Percentiles rank a stretch among this genome's conserved stretches.
These are phyloP conservation scores for Cryptosporidium canis DNA, from an alignment of 169 alveolate species.

Conservation along the genomic window DNA sequence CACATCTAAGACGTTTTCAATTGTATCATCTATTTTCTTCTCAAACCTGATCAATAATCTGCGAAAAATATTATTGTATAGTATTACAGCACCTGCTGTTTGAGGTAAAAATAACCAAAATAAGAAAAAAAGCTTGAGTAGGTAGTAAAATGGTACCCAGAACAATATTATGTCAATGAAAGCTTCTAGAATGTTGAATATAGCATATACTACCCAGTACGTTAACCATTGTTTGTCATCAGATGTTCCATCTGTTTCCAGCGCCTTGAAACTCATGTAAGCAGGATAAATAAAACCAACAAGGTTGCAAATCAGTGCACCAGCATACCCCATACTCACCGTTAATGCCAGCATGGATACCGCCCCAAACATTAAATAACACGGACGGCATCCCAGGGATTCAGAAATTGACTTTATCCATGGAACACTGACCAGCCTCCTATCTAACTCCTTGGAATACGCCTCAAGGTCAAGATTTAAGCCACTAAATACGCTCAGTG, in stretches of 20 bases:
- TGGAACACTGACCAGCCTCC: neutral
- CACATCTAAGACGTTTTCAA: constrained; percentile 74
- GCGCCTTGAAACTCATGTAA: constrained; percentile 87
- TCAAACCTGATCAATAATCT: constrained; percentile 78
- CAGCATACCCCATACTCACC: constrained; percentile 77
- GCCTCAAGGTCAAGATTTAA: constrained; percentile 20
- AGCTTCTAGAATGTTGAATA: constrained; percentile 84
- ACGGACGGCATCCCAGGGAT: constrained; percentile 73
- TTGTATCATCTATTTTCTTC: constrained; percentile 76
- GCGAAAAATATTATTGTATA: constrained; percentile 76
- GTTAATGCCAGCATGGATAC: constrained; percentile 45
- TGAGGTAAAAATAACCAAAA: constrained; percentile 86
- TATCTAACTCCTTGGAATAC: constrained; percentile 41
- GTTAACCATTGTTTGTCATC: constrained; percentile 92
- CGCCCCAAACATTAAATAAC: constrained; percentile 71
- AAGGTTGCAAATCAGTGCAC: constrained; percentile 77
- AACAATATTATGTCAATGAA: constrained; percentile 85
- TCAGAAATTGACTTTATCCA: constrained; percentile 26
- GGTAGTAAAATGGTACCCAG: constrained; percentile 90
- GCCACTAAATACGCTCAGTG: constrained; percentile 60
- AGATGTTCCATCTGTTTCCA: constrained; percentile 80
- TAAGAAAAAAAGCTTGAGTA: constrained; percentile 85
- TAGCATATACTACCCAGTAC: constrained; percentile 91
- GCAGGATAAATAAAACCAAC: constrained; percentile 81
- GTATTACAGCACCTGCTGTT: constrained; percentile 78